A percentile compares a stretch with the other conserved stretches of the same genome.
Conservation (phyloP, 345 rosid genomes). For the Psidium friedrichsthalianum region DNA sequence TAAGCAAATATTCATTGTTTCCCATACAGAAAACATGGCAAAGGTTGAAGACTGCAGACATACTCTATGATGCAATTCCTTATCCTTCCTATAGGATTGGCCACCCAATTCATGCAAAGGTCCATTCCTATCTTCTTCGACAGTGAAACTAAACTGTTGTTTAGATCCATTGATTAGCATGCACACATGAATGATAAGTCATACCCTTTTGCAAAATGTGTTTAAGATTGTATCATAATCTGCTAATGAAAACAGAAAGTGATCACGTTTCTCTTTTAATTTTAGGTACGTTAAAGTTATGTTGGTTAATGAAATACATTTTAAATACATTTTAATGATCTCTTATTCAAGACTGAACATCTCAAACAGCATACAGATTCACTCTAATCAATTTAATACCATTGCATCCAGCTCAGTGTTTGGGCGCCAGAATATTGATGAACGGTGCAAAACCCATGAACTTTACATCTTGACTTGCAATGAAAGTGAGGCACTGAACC, state of each 20-base stretch:
- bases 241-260: neutral
- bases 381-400: neutral
- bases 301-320: neutral
- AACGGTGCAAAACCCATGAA: neutral
- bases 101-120: slow-evolving; percentile 81
- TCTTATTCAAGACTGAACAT: neutral
- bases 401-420: neutral
- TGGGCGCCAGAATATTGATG: neutral
- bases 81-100: slow-evolving; percentile 58
- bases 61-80: slow-evolving; percentile 80
- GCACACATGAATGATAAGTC: neutral
- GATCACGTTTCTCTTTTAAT: neutral
- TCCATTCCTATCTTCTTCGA: slow-evolving; percentile 3
- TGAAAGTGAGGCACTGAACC: neutral
- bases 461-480: neutral
- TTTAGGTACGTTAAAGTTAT: neutral
- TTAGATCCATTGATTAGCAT: neutral
- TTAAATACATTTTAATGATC: neutral
- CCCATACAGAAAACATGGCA: slow-evolving; percentile 78
- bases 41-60: slow-evolving; percentile 37
- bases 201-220: neutral
- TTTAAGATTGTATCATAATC: neutral
- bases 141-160: neutral
- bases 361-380: neutral
- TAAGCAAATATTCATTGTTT: neutral